phyloP scores from a whole-genome alignment of 495 filamentous ascomycete genomes.

The Poronia punctata region DNA sequence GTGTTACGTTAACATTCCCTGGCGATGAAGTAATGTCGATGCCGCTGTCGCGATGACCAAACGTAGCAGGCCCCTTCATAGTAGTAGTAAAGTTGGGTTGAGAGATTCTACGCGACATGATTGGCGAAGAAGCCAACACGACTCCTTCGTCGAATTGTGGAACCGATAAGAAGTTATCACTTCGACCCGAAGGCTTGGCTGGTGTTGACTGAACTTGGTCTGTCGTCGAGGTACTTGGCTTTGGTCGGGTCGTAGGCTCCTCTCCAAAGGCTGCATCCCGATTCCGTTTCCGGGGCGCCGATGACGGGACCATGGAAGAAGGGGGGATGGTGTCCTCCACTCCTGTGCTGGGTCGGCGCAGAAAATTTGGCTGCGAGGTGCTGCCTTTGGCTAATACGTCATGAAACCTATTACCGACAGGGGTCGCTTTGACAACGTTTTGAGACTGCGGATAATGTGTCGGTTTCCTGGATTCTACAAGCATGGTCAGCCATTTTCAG shows the following conservation, averaged over 20 bases:
- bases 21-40: constrained; percentile 38
- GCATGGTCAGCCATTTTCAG: too few relatives aligned
- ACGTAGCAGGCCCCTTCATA: constrained; percentile 7
- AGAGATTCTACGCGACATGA: constrained; percentile 46
- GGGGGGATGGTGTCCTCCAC: constrained; percentile 15
- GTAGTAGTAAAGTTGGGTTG: constrained; percentile 24
- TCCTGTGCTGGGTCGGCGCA: constrained; percentile 10
- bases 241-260: constrained; percentile 10
- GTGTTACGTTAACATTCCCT: constrained; percentile 24
- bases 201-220: constrained; percentile 27
- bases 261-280: constrained; percentile 14
- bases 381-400: constrained; percentile 29
- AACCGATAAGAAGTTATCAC: constrained; percentile 11
- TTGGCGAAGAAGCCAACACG: constrained; percentile 33
- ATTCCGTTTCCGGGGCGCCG: constrained; percentile 27
- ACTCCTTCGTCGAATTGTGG: constrained; percentile 13
- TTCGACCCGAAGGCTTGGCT: constrained; percentile 6
- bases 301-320: constrained; percentile 26
- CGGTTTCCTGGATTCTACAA: constrained; percentile 57
- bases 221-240: constrained; percentile 1
- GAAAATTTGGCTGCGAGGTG: constrained; percentile 6
- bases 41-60: constrained; percentile 16
- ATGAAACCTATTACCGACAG: constrained; percentile 50
- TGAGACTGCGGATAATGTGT: constrained; percentile 48
- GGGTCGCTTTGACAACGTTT: constrained; percentile 69